Evolutionary conservation across 2,329 filamentous ascomycete species (phyloP), one percentile per base, ranked within the genome.

Genomic region (Paracoccidioides brasiliensis): DNA sequence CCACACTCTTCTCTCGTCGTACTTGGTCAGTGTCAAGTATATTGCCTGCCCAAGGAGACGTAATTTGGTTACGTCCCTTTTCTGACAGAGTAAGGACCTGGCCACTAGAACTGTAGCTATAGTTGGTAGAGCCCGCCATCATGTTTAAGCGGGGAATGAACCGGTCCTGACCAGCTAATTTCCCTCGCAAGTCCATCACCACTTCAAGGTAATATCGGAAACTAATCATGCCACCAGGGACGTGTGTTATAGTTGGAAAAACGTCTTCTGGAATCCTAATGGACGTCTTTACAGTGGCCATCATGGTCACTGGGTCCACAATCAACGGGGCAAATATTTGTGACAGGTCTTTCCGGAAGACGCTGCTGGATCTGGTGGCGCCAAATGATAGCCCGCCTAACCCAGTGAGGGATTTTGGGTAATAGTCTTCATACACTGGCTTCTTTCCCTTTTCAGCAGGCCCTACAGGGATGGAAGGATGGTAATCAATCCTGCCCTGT

Each of bases 151-250:
- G 78, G 8, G 78, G 80, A 15, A 83, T 72, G 61, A 80, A 80
- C 44, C 83, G 79, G 64, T 89, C 85, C 52, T 89, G 82, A n/a
- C 81, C 82, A 1, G 84, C 81, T 43, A 96, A 74, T 67, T 89
- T 93, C 41, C 91, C 91, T 49, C 93, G 90, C 0, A 97, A 78
- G 66, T 98, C 93, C 28, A 96, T 82, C 33, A 97, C 84, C 2
- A 96, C 88, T 69, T 98, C 93, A 22, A 96, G 80, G 62, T 90
- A 88, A 66, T 98, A 97, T 62, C 85, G 88, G 74, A 98, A 97
- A 63, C 85, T 90, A 61, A 98, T 93, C 84, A 97, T 93, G 38
- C 88, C 85, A 3, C 91, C 90, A 0, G 93, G 93, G 0, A 96
- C 89, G 55, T 84, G 85, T 33, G 83, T 83, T 59, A 97, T 97